phyloP scores from a whole-genome alignment of 345 rosid species.

The Punica granatum region DNA sequence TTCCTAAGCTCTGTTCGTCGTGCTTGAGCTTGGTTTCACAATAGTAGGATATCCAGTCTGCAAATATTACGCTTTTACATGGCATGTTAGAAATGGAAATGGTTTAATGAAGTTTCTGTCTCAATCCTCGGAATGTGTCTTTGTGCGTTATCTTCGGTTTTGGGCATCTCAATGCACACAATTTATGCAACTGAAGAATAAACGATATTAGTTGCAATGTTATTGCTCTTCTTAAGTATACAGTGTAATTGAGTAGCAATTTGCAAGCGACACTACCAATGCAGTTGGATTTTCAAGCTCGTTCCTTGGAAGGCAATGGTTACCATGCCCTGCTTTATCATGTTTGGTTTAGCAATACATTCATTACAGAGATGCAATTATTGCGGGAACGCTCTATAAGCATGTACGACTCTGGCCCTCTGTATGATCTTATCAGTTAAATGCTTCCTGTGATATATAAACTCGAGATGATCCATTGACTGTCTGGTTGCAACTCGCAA shows the following conservation, averaged over 20 bases:
- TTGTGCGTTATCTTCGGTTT: not conserved
- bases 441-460: not conserved
- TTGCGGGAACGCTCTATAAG: not conserved
- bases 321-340: not conserved
- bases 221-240: not conserved
- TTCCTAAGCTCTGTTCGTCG: not conserved
- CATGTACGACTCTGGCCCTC: not conserved
- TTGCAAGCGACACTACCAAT: too few species aligned
- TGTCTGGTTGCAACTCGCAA: too few species aligned
- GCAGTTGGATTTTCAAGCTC: not conserved
- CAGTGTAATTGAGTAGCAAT: too few species aligned
- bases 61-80: not conserved
- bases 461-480: too few species aligned
- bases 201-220: not conserved
- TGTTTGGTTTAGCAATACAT: too few species aligned
- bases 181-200: not conserved
- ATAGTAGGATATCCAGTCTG: not conserved
- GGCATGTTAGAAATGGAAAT: slow-evolving; percentile 1
- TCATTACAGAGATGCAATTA: not conserved
- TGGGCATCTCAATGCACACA: not conserved
- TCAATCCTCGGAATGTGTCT: not conserved
- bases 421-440: not conserved
- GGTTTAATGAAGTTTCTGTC: not conserved
- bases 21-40: not conserved
- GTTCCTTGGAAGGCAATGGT: not conserved